Evolutionary conservation across 140 eudicot genomes (phyloP), one percentile per base, ranked within the genome.

Genomic region (Oenanthe javanica): DNA sequence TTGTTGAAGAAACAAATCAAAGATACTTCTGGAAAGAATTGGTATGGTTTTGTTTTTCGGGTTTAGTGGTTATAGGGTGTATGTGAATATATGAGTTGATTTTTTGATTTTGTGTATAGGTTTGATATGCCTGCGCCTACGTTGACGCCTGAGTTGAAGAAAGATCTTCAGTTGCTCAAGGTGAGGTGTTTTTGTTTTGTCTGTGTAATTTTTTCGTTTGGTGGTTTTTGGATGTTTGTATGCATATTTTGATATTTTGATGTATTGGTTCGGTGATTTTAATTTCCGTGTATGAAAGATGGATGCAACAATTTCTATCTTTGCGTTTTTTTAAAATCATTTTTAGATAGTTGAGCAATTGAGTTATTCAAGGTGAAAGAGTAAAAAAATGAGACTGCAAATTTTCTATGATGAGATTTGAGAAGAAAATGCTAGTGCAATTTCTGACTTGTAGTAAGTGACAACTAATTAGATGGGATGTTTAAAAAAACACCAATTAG

Each of bases 61-160:
- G 50, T 72, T 18, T 7, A 23, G 47, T 11, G 61, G 51, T 18
- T 71, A 0, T 27, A n/a, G 73, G 14, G 13, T 21, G 40, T 46
- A 40, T 0, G 10, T 77, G 49, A 23, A 25, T 76, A 61, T 43
- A 21, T 69, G 75, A 61, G 55, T 43, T 85, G 45, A 40, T 69
- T 79, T 80, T 67, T 71, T 5, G 23, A 9, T 78, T 46, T 81
- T 67, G 7, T 83, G 74, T 72, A 55, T 79, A 92, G 97, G 97
- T 92, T 92, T 88, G 97, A 92, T 79, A 95, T 95, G 97, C 96
- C 97, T 51, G 99, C 99, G 10, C 92, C 94, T 78, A 86, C 90
- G 25, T 82, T 95, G 54, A 95, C 97, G 2, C 96, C 99, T 3
- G 97, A 95, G 86, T 86, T 95, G 79, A 88, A 95, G 72, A 91